Conservation (phyloP, 805 yeast species). For the Candida incommunis region DNA sequence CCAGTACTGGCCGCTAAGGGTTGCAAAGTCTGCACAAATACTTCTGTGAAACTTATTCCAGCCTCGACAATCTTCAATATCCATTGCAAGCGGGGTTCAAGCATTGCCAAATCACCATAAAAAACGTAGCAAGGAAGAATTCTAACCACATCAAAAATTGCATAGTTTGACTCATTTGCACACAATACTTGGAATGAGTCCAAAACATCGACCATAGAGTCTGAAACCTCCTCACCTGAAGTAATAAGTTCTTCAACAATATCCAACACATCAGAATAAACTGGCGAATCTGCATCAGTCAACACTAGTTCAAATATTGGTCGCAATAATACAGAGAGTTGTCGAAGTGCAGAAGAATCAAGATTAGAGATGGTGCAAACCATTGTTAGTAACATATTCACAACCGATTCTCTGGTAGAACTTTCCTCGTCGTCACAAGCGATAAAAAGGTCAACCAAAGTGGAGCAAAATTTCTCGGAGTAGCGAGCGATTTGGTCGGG, state of each 20-base stretch:
- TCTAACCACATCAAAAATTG: neutral
- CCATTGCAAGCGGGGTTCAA: neutral
- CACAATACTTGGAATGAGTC: neutral
- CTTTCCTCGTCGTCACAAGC: neutral
- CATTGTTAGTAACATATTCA: conserved; percentile 1
- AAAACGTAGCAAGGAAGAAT: neutral
- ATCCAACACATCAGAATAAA: neutral
- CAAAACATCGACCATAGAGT: neutral
- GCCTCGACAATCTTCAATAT: neutral
- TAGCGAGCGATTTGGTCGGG: neutral
- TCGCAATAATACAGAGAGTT: neutral
- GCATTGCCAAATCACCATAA: neutral
- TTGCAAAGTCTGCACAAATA: neutral
- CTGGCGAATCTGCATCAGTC: neutral
- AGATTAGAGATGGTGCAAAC: neutral
- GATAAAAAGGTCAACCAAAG: neutral
- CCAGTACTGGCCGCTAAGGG: neutral
- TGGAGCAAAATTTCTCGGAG: neutral
- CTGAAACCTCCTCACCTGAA: neutral
- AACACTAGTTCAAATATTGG: neutral
- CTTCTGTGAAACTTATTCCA: neutral
- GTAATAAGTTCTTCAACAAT: neutral
- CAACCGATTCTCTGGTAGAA: neutral
- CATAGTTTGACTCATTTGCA: neutral
- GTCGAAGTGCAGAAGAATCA: neutral